These are phyloP conservation scores for Penicillium parvum DNA, from an alignment of 495 filamentous ascomycete species.

Conservation along the genomic window DNA sequence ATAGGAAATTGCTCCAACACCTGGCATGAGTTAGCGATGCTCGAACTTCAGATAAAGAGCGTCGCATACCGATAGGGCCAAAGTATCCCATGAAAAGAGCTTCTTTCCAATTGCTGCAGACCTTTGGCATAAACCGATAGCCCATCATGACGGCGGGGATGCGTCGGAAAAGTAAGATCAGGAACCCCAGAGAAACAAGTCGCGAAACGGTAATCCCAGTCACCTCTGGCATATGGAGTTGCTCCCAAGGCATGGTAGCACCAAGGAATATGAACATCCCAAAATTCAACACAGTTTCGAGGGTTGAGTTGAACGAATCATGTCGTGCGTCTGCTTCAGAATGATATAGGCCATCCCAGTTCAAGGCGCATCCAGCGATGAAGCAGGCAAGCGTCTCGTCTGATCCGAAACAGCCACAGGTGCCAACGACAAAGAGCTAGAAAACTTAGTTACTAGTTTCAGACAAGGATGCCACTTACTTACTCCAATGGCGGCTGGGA, in stretches of 20 bases:
- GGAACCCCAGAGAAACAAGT: constrained; percentile 27
- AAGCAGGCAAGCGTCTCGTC: constrained; percentile 41
- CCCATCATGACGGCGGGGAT: constrained; percentile 35
- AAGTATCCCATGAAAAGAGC: constrained; percentile 41
- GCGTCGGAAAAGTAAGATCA: constrained; percentile 35
- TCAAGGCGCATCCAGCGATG: constrained; percentile 34
- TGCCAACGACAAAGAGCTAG: constrained; percentile 35
- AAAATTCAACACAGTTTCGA: constrained; percentile 37
- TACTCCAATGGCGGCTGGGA: constrained; percentile 32
- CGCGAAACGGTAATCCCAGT: constrained; percentile 31
- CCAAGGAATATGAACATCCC: constrained; percentile 44
- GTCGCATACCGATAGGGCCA: constrained; percentile 37
- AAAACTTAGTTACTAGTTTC: not conserved
- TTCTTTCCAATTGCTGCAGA: constrained; percentile 36
- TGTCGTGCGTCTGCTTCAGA: constrained; percentile 31
- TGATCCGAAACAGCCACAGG: constrained; percentile 37
- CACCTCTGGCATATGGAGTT: constrained; percentile 23
- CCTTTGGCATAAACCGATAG: constrained; percentile 35
- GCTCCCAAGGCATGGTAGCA: constrained; percentile 37
- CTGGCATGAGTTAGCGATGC: constrained; percentile 17
- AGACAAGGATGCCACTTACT: not conserved
- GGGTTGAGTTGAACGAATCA: constrained; percentile 35
- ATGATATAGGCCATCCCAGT: constrained; percentile 38
- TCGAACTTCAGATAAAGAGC: not conserved
- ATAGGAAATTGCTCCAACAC: constrained; percentile 35